Percentiles rank a stretch among this genome's conserved stretches.
Evolutionary conservation across 108 stramenopile species (phyloP).

Genomic region (Tribonema minus): DNA sequence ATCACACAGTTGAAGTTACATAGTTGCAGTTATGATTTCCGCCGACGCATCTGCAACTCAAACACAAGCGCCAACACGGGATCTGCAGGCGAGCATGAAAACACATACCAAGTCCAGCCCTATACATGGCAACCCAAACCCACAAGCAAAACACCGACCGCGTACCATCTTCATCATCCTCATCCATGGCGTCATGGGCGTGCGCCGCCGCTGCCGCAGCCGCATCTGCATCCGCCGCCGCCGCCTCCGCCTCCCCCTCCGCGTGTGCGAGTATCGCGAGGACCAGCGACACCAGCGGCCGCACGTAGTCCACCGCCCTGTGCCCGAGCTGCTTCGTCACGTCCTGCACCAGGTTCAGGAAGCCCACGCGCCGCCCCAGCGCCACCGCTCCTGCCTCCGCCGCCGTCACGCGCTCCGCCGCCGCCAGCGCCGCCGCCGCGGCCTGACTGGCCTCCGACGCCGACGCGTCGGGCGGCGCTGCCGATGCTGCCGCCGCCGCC

Average conservation of each 20-base stretch:
- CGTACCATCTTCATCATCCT: too few species aligned
- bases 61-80: too few species aligned
- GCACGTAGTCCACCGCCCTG: slow-evolving; percentile 23
- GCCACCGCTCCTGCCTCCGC: not conserved
- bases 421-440: not conserved
- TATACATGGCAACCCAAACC: too few species aligned
- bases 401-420: not conserved
- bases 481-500: not conserved
- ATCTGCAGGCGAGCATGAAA: too few species aligned
- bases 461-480: slow-evolving; percentile 11
- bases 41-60: too few species aligned
- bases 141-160: too few species aligned
- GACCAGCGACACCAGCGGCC: slow-evolving; percentile 16
- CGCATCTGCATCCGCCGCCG: not conserved
- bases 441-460: not conserved
- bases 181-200: too few species aligned
- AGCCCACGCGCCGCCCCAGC: slow-evolving; percentile 27
- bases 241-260: not conserved
- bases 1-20: too few species aligned
- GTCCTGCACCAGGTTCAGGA: slow-evolving; percentile 40
- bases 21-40: too few species aligned
- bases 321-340: slow-evolving; percentile 34
- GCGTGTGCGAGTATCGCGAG: slow-evolving; percentile 27
- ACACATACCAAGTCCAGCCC: too few species aligned
- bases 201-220: not conserved